Evolutionary conservation across 305 asterid species (phyloP).

Genomic region (Striga hermonthica): DNA sequence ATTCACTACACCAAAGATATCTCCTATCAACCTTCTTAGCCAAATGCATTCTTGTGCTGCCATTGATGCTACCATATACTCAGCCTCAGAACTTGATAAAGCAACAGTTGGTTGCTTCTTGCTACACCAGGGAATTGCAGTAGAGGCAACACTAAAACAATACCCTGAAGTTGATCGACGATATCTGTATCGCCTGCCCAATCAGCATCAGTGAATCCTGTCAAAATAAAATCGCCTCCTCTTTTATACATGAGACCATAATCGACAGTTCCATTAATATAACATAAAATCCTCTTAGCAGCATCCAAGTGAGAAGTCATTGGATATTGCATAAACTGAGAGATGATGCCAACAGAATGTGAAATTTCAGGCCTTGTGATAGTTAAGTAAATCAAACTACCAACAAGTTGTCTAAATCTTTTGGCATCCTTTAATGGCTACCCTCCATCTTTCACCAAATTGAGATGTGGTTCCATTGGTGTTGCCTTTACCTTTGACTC

Average conservation of each 20-base stretch:
- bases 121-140: too few species aligned
- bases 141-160: too few species aligned
- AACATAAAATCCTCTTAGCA: not conserved
- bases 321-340: not conserved
- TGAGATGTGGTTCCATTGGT: slow-evolving; percentile 1
- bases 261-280: too few species aligned
- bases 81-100: not conserved
- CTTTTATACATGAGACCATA: too few species aligned
- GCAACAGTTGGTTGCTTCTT: too few species aligned
- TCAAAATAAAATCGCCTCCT: too few species aligned
- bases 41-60: not conserved
- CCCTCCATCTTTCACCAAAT: not conserved
- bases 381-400: not conserved
- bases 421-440: not conserved
- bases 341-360: not conserved
- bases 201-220: too few species aligned
- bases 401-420: not conserved
- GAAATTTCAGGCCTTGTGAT: not conserved
- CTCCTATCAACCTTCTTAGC: not conserved
- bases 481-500: not conserved
- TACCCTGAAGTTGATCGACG: too few species aligned
- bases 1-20: too few species aligned
- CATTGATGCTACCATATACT: not conserved
- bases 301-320: not conserved
- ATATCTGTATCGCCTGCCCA: too few species aligned